Evolutionary conservation across 192 early-diverging fungal species (phyloP).

Genomic region (Coemansia sp.): DNA sequence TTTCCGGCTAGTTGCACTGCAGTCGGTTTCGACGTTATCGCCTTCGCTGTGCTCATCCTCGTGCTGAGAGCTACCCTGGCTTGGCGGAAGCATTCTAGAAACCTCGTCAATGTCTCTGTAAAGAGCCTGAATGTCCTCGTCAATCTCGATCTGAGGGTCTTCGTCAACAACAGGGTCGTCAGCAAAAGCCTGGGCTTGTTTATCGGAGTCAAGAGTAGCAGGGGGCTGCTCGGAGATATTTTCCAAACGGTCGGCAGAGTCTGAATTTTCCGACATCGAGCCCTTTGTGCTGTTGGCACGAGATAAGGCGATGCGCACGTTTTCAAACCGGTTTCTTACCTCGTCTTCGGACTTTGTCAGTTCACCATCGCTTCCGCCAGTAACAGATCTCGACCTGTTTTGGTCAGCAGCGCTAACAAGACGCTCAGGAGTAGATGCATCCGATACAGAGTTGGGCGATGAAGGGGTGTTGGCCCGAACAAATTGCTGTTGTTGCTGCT

Average conservation of each 20-base stretch:
- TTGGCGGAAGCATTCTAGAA: conserved; percentile 31
- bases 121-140: conserved; percentile 27
- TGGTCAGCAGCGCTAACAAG: background rate
- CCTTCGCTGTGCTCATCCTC: conserved; percentile 2
- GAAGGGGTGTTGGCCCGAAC: background rate
- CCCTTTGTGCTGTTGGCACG: conserved; percentile 1
- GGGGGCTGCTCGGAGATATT: background rate
- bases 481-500: conserved; percentile 2
- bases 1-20: background rate
- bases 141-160: conserved; percentile 6
- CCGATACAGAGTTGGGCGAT: conserved; percentile 18
- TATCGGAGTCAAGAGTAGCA: no score
- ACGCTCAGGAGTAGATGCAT: conserved; percentile 29
- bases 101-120: conserved; percentile 42
- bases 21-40: background rate
- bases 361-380: conserved; percentile 26
- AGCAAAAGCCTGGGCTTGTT: background rate
- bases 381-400: conserved; percentile 15
- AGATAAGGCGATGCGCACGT: conserved; percentile 30
- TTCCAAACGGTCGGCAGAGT: background rate
- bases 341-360: conserved; percentile 41
- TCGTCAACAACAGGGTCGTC: background rate
- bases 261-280: conserved; percentile 16
- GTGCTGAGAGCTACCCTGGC: conserved; percentile 16
- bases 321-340: conserved; percentile 38